phyloP scores from a whole-genome alignment of 306 rosid genomes.

The Lathyrus sativus region DNA sequence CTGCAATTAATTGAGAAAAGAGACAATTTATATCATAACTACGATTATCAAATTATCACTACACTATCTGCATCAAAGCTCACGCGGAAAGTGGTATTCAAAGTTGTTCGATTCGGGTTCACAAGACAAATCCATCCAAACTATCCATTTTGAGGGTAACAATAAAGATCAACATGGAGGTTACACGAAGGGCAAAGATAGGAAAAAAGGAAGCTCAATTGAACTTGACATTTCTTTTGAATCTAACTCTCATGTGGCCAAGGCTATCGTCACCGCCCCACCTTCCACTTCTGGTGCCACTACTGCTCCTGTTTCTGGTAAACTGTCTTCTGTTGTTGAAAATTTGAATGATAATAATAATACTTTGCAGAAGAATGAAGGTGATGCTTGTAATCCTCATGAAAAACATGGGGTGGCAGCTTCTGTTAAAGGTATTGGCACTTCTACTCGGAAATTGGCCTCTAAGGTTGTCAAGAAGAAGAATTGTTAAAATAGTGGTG shows the following conservation, averaged over 20 bases:
- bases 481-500: conserved; percentile 66
- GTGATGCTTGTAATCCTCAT: conserved; percentile 33
- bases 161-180: conserved; percentile 57
- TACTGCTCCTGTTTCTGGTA: conserved; percentile 30
- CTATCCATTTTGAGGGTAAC: too few species aligned
- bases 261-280: conserved; percentile 51
- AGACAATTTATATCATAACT: too few species aligned
- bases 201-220: conserved; percentile 59
- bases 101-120: too few species aligned
- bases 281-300: conserved; percentile 43
- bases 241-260: conserved; percentile 81
- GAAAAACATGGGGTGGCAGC: conserved; percentile 42
- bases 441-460: conserved; percentile 40
- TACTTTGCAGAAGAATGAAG: conserved; percentile 37
- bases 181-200: conserved; percentile 44
- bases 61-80: too few species aligned
- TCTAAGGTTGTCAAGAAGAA: conserved; percentile 62
- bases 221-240: conserved; percentile 89
- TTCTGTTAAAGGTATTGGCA: conserved; percentile 30
- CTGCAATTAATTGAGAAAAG: too few species aligned
- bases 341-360: conserved; percentile 21
- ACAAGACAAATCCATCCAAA: too few species aligned
- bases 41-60: too few species aligned
- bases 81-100: too few species aligned
- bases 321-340: conserved; percentile 31